Percentiles rank a stretch among this genome's conserved stretches.
These are phyloP conservation scores for Glonium stellatum DNA, from an alignment of 495 filamentous ascomycete species.

Conservation along the genomic window DNA sequence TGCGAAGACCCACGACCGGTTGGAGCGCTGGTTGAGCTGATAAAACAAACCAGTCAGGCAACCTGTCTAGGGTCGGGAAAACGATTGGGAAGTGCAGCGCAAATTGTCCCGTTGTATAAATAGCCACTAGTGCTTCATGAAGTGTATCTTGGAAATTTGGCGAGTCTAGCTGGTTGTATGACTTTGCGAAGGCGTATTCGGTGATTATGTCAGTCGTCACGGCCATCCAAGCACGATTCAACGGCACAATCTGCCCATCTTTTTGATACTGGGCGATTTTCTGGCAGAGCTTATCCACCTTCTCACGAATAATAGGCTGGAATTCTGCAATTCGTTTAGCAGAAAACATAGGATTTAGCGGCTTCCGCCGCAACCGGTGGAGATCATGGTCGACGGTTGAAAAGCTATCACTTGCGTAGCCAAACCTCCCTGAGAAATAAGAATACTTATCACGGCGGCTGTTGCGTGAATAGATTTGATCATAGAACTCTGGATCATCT, in stretches of 20 bases:
- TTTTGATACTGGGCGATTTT: not conserved
- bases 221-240: not conserved
- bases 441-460: not conserved
- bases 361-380: not conserved
- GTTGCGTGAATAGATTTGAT: conserved; percentile 1
- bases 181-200: not conserved
- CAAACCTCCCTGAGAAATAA: not conserved
- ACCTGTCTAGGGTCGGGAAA: not conserved
- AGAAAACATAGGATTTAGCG: not conserved
- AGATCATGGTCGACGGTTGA: not conserved
- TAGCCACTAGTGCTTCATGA: not conserved
- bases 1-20: not conserved
- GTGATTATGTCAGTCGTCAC: not conserved
- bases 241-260: not conserved
- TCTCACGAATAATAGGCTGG: not conserved
- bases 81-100: not conserved
- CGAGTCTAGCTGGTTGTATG: not conserved
- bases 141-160: not conserved
- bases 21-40: no score
- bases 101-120: not conserved
- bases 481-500: conserved; percentile 6
- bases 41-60: no score
- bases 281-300: not conserved
- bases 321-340: not conserved
- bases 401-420: not conserved